Conservation (phyloP, 768 basidiomycete species). For the Boletales sp. region DNA sequence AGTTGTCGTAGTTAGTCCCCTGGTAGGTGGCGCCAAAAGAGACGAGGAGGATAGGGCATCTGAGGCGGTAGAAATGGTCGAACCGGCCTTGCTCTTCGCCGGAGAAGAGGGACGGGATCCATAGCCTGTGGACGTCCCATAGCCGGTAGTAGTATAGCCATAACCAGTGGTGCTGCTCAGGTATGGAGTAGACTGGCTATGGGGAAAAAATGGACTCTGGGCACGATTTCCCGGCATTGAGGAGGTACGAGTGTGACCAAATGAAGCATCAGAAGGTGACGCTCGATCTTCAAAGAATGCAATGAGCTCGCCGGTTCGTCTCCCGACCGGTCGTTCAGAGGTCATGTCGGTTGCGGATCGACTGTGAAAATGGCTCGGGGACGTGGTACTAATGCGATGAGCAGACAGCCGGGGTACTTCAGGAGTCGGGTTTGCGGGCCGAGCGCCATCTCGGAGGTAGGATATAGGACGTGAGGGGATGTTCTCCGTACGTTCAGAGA, state of each 20-base stretch:
- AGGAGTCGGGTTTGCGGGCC: conserved; percentile 38
- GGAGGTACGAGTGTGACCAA: conserved; percentile 49
- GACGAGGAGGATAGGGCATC: conserved; percentile 35
- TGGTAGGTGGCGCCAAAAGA: conserved; percentile 47
- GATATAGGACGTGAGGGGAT: conserved; percentile 54
- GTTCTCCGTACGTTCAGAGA: conserved; percentile 76
- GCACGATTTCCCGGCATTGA: conserved; percentile 45
- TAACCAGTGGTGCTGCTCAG: conserved; percentile 34
- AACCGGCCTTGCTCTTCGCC: conserved; percentile 39
- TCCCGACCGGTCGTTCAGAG: conserved; percentile 41
- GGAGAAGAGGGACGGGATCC: conserved; percentile 48
- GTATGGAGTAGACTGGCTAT: conserved; percentile 40
- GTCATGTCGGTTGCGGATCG: conserved; percentile 59
- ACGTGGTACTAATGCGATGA: conserved; percentile 35
- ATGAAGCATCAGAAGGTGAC: conserved; percentile 33
- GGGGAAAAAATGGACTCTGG: conserved; percentile 28
- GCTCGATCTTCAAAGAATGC: conserved; percentile 67
- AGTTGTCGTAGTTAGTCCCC: conserved; percentile 25
- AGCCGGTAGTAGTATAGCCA: conserved; percentile 33
- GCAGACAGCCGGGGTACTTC: conserved; percentile 48
- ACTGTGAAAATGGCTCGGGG: conserved; percentile 42
- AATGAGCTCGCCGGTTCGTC: conserved; percentile 67
- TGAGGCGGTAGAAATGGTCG: conserved; percentile 24
- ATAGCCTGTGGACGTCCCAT: conserved; percentile 27
- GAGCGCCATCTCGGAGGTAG: conserved; percentile 32